Percentiles rank a stretch among this genome's conserved stretches.
These are phyloP conservation scores for Plasmopara muralis DNA, from an alignment of 352 stramenopile genomes.

Conservation along the genomic window DNA sequence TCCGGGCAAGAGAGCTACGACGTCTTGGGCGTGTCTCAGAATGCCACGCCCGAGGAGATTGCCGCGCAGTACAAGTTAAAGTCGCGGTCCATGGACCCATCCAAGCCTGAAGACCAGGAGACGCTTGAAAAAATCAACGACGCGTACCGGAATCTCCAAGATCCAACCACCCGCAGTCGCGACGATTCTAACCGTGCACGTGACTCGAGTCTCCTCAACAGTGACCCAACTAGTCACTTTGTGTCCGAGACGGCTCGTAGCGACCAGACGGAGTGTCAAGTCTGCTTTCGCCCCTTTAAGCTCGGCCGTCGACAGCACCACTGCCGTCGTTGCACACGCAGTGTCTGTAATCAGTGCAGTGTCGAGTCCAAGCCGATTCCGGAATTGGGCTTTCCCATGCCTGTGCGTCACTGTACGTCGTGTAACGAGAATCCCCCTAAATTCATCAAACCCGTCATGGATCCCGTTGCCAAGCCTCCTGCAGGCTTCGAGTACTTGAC, in stretches of 20 bases:
- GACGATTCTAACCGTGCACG: conserved; percentile 57
- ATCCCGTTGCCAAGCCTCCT: conserved; percentile 66
- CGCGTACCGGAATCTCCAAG: conserved; percentile 66
- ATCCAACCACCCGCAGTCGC: conserved; percentile 42
- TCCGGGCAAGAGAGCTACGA: conserved; percentile 49
- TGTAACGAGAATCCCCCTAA: conserved; percentile 75
- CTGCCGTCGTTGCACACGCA: conserved; percentile 78
- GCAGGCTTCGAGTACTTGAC: conserved; percentile 81
- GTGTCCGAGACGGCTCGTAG: conserved; percentile 69
- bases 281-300: conserved; percentile 86
- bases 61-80: conserved; percentile 72
- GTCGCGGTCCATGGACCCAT: conserved; percentile 54
- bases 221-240: conserved; percentile 35
- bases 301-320: conserved; percentile 77
- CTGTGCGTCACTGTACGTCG: conserved; percentile 73
- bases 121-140: conserved; percentile 75
- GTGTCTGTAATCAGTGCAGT: conserved; percentile 79
- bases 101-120: conserved; percentile 55
- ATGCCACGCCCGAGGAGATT: conserved; percentile 67
- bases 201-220: conserved; percentile 40
- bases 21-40: conserved; percentile 56
- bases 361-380: conserved; percentile 79
- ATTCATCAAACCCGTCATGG: conserved; percentile 75
- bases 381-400: conserved; percentile 68
- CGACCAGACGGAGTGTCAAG: conserved; percentile 83